Evolutionary conservation across 192 early-diverging fungal species (phyloP), one percentile per base, ranked within the genome.

Genomic region (Kickxella alabastrina): DNA sequence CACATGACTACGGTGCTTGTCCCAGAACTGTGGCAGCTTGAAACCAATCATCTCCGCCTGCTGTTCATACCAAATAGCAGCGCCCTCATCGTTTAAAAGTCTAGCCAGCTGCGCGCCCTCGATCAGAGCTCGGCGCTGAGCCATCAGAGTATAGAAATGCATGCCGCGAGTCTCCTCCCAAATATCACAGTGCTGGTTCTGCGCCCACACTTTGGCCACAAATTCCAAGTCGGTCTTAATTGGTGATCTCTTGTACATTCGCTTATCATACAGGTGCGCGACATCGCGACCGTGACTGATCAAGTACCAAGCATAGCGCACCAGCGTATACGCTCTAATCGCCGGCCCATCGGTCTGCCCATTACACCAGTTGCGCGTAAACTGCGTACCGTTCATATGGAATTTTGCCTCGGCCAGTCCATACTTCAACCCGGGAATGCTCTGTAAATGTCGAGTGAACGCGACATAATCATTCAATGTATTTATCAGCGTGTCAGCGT

Each of bases 151-250:
- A 54, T 82, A 89, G 43, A 84, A 88, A 59, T 91, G 87, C 26
- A 64, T 18, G 8, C 83, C 91, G 1, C 72, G 50, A 3, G 82
- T 57, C 54, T 92, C 91, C 57, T 92, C 91, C 90, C 91, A 92
- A 7, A 91, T 75, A 56, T 92, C 86, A n/a, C 65, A 76, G 29
- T 68, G 72, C 22, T 50, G 50, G 24, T 54, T 52, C 1, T 76
- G 52, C 18, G 12, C 36, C 80, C 80, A 87, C 23, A 70, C 52
- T 4, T 43, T 22, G 1, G 68, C 60, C n/a, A 85, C 59, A 57
- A 83, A 87, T 36, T 89, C 80, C 32, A 90, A 61, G 45, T 88
- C 86, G 7, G 31, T 21, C 32, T 71, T 70, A 42, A 89, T 75
- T 32, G 31, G 31, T 6, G 31, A 32, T 32, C 12, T 32, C 6